A percentile compares a stretch with the other conserved stretches of the same genome.
Evolutionary conservation across 75 land plant species (phyloP).

Genomic region (Isoetes taiwanensis): DNA sequence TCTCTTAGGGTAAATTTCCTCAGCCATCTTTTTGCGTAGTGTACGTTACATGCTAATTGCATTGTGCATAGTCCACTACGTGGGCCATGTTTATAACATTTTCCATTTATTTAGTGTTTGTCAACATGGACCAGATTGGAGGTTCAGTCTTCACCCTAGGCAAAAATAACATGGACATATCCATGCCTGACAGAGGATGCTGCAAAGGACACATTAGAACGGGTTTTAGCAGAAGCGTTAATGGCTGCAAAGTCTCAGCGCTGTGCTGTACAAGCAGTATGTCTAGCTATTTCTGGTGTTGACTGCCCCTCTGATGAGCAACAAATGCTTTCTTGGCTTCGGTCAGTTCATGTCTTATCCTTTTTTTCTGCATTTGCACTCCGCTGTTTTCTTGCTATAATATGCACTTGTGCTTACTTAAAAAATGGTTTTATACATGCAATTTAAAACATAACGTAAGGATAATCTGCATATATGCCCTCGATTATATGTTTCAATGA

Average conservation of each 20-base stretch:
- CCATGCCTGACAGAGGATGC: constrained; percentile 38
- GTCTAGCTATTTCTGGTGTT: constrained; percentile 77
- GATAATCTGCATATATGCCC: not conserved
- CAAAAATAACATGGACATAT: too few species aligned
- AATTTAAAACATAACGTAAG: not conserved
- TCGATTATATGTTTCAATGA: too few species aligned
- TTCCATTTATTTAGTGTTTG: too few species aligned
- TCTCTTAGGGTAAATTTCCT: too few species aligned
- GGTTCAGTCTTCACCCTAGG: too few species aligned
- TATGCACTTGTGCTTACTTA: not conserved
- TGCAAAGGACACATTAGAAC: constrained; percentile 59
- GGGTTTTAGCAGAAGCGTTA: constrained; percentile 61
- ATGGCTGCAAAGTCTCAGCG: constrained; percentile 36
- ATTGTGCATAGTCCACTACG: too few species aligned
- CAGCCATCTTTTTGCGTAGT: too few species aligned
- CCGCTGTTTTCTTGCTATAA: not conserved
- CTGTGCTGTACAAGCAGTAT: constrained; percentile 64
- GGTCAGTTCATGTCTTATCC: constrained; percentile 20
- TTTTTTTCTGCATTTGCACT: not conserved
- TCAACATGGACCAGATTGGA: too few species aligned
- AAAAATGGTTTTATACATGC: too few species aligned
- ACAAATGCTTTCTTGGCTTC: constrained; percentile 49
- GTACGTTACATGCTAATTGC: too few species aligned
- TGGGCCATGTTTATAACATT: too few species aligned
- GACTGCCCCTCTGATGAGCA: constrained; percentile 55